Conservation (phyloP, 2,329 filamentous ascomycete genomes). For the Diaporthe citri region DNA sequence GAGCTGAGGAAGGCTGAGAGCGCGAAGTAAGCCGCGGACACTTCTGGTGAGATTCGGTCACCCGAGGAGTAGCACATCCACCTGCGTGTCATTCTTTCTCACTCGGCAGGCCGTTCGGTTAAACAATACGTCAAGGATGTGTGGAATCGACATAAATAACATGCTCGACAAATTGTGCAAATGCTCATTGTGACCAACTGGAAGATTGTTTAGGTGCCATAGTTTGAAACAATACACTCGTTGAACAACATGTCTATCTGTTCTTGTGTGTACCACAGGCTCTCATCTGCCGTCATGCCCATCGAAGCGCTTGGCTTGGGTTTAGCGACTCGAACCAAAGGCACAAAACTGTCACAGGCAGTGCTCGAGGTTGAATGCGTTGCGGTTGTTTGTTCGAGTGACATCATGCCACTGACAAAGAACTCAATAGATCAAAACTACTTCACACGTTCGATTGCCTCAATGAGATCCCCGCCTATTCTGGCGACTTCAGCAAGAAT, state of each 20-base stretch:
- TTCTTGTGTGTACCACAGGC: no score
- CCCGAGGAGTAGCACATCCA: neutral
- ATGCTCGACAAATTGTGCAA: neutral
- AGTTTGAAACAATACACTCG: constrained; percentile 5
- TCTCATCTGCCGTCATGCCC: neutral
- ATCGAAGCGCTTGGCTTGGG: neutral
- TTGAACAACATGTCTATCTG: neutral
- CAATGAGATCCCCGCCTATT: constrained; percentile 75
- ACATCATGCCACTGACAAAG: neutral
- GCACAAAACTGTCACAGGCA: neutral
- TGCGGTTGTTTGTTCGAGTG: neutral
- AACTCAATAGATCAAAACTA: neutral
- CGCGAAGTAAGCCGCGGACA: constrained; percentile 58
- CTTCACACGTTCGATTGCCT: constrained; percentile 68
- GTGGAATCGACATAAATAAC: neutral
- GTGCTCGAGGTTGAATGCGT: neutral
- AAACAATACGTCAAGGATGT: neutral
- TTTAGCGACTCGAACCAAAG: no score
- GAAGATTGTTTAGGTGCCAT: neutral
- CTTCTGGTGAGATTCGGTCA: no score
- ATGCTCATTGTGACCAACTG: neutral
- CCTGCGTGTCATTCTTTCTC: constrained; percentile 3
- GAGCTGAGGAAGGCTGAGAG: constrained; percentile 84
- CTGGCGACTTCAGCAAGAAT: constrained; percentile 81
- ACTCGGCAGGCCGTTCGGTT: neutral